A percentile compares a stretch with the other conserved stretches of the same genome.
Evolutionary conservation across 176 grass and related monocot species (phyloP).

Genomic region (Carex myosuroides): DNA sequence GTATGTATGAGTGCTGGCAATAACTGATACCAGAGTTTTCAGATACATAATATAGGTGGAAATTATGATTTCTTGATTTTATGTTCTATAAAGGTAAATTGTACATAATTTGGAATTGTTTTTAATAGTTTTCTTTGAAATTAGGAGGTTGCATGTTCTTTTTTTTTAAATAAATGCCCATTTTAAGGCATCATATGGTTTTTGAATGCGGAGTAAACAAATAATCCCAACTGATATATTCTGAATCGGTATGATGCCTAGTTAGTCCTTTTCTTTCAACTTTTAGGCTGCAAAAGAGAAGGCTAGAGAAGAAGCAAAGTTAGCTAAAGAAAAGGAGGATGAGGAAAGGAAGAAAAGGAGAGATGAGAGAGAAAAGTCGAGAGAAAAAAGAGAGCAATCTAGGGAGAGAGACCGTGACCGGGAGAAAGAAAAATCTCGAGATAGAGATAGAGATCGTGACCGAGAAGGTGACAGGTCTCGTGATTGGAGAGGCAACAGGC

Average conservation of each 20-base stretch:
- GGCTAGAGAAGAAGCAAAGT: constrained; percentile 55
- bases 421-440: constrained; percentile 42
- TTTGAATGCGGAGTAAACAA: constrained; percentile 20
- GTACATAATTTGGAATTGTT: not conserved
- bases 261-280: constrained; percentile 14
- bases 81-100: not conserved
- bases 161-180: not conserved
- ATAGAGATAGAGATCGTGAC: constrained; percentile 35
- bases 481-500: constrained; percentile 47
- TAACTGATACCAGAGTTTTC: not conserved
- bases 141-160: constrained; percentile 8
- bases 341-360: constrained; percentile 51
- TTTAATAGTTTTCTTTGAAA: not conserved
- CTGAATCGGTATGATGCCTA: constrained; percentile 19
- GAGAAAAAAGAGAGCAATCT: constrained; percentile 37
- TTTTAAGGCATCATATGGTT: not conserved
- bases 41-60: not conserved
- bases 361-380: constrained; percentile 45
- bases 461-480: constrained; percentile 51
- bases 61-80: not conserved
- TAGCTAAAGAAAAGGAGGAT: constrained; percentile 59
- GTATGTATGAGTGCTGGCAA: not conserved
- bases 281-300: constrained; percentile 54
- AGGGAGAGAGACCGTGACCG: constrained; percentile 43
- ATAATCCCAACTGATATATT: constrained; percentile 1